These are phyloP conservation scores for Corylus heterophylla DNA, from an alignment of 306 rosid species.

Conservation along the genomic window DNA sequence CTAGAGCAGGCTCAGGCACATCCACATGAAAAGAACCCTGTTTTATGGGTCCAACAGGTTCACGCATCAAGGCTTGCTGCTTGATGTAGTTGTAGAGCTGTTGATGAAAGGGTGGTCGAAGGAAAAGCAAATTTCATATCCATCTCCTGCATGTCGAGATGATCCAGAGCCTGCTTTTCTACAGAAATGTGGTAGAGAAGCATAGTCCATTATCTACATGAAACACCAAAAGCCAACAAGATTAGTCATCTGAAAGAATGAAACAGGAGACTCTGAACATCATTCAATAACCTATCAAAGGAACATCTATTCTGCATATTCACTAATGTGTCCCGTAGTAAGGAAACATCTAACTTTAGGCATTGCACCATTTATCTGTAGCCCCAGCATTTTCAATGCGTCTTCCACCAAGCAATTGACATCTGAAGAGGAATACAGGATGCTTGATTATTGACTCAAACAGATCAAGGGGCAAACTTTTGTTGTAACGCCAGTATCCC, in stretches of 20 bases:
- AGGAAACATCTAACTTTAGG: background rate
- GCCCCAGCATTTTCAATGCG: background rate
- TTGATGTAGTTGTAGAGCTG: conserved; percentile 70
- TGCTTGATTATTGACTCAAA: background rate
- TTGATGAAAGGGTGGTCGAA: conserved; percentile 84
- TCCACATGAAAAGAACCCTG: conserved; percentile 86
- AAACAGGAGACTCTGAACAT: background rate
- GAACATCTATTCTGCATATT: background rate
- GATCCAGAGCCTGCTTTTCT: conserved; percentile 75
- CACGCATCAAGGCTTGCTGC: conserved; percentile 53
- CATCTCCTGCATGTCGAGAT: conserved; percentile 52
- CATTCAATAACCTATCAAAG: conserved; percentile 9
- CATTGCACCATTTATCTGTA: background rate
- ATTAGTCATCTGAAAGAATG: conserved; percentile 28
- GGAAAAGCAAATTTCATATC: conserved; percentile 67
- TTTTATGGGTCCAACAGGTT: conserved; percentile 52
- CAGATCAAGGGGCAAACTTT: background rate
- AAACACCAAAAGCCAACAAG: conserved; percentile 28
- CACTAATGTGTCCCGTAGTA: background rate
- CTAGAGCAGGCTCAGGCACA: conserved; percentile 58
- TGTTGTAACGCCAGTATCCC: background rate
- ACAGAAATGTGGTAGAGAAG: conserved; percentile 89
- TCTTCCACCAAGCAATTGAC: background rate
- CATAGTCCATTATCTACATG: conserved; percentile 84
- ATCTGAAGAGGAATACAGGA: conserved; percentile 2